Percentiles rank a stretch among this genome's conserved stretches.
phyloP scores from a whole-genome alignment of 2,329 filamentous ascomycete genomes.

The Waltergamsia citrina region DNA sequence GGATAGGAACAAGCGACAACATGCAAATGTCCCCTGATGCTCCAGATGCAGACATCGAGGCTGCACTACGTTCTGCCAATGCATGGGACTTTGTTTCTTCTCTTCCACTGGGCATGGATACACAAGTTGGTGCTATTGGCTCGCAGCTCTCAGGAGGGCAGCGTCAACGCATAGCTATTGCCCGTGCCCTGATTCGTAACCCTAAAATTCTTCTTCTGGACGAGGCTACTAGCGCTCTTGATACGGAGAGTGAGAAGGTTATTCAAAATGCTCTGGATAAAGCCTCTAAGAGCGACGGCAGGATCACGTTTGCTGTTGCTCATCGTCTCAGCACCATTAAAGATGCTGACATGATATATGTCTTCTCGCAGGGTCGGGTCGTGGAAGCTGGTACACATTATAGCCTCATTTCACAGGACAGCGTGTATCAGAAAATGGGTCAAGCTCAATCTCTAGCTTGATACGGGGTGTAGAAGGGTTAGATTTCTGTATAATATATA shows the following conservation, averaged over 20 bases:
- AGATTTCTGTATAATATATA: too few relatives aligned
- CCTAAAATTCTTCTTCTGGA: conserved; percentile 91
- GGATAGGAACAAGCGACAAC: conserved; percentile 14
- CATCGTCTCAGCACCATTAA: conserved; percentile 89
- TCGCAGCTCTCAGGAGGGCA: conserved; percentile 52
- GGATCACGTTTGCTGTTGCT: conserved; percentile 90
- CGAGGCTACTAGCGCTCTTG: conserved; percentile 84
- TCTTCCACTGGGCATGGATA: conserved; percentile 86
- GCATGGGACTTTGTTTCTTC: conserved; percentile 54
- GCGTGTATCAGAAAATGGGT: conserved; percentile 40
- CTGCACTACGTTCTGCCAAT: conserved; percentile 36
- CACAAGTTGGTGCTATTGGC: conserved; percentile 67
- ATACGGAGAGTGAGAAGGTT: conserved; percentile 89
- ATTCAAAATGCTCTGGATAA: conserved; percentile 77
- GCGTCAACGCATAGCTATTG: conserved; percentile 45
- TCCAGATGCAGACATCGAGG: conserved; percentile 25
- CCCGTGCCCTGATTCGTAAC: conserved; percentile 65
- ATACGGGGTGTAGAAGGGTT: too few relatives aligned
- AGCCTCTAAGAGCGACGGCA: conserved; percentile 66
- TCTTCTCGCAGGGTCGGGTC: conserved; percentile 46
- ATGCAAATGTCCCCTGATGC: conserved; percentile 7
- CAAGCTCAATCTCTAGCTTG: conserved; percentile 21
- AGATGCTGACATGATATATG: conserved; percentile 51
- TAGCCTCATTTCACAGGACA: conserved; percentile 37
- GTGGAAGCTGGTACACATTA: conserved; percentile 48